phyloP scores from a whole-genome alignment of 148 eudicot genomes.

The Tetragonia tetragonoides region DNA sequence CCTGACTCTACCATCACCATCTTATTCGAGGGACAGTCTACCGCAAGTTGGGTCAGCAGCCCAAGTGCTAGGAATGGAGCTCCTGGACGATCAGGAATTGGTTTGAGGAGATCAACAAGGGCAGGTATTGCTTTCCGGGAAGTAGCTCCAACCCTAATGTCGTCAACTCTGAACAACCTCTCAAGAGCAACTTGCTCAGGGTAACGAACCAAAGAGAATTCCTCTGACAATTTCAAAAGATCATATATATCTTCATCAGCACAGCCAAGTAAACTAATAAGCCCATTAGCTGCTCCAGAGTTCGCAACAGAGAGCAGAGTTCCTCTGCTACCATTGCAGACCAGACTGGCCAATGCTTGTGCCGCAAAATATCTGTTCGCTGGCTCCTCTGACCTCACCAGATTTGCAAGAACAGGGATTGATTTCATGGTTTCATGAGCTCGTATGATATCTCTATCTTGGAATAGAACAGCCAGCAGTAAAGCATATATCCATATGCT shows the following conservation, averaged over 20 bases:
- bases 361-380: constrained; percentile 91
- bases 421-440: constrained; percentile 80
- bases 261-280: constrained; percentile 86
- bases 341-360: constrained; percentile 86
- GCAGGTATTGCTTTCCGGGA: constrained; percentile 93
- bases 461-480: constrained; percentile 80
- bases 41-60: constrained; percentile 85
- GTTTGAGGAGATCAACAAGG: constrained; percentile 93
- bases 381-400: constrained; percentile 79
- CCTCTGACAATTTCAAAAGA: constrained; percentile 78
- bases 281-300: constrained; percentile 84
- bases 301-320: constrained; percentile 94
- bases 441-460: constrained; percentile 83
- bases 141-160: constrained; percentile 88
- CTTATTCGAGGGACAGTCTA: constrained; percentile 79
- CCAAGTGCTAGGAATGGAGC: constrained; percentile 92
- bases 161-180: constrained; percentile 93
- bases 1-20: constrained; percentile 97
- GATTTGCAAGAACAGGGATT: constrained; percentile 68
- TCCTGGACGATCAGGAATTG: constrained; percentile 96
- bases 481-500: constrained; percentile 83
- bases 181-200: constrained; percentile 97
- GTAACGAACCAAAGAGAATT: constrained; percentile 66
- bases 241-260: constrained; percentile 78
- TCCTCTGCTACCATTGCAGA: constrained; percentile 93